Conservation (phyloP, 2,329 filamentous ascomycete species). For the Scytalidium sp. region DNA sequence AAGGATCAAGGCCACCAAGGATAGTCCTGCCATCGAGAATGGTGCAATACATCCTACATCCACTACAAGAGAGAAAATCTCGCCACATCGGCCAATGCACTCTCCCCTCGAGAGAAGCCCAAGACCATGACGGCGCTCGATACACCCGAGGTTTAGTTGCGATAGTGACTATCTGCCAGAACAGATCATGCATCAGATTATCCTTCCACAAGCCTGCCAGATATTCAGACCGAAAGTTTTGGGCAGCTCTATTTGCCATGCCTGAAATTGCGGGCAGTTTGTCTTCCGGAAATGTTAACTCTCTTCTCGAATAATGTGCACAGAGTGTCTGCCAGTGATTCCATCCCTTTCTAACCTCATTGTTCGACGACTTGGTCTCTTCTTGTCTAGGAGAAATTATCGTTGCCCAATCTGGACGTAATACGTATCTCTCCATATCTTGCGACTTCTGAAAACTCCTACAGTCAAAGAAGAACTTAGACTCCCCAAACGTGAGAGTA, state of each 20-base stretch:
- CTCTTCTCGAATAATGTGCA: conserved; percentile 7
- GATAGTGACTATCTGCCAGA: conserved; percentile 3
- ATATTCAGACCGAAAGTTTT: conserved; percentile 4
- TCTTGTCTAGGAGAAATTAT: background rate
- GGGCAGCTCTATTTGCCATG: conserved; percentile 7
- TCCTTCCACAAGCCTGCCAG: conserved; percentile 10
- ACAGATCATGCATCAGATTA: conserved; percentile 8
- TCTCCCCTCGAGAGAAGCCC: conserved; percentile 10
- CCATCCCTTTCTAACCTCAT: background rate
- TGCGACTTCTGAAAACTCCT: conserved; percentile 5
- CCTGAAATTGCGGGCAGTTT: conserved; percentile 13
- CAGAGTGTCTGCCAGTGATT: conserved; percentile 11
- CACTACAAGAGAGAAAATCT: background rate
- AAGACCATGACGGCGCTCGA: conserved; percentile 14
- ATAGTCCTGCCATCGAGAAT: conserved; percentile 10
- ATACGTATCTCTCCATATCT: conserved; percentile 2
- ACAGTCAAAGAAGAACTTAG: conserved; percentile 15
- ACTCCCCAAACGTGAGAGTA: conserved; percentile 12
- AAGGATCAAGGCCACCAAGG: conserved; percentile 8
- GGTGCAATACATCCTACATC: conserved; percentile 4
- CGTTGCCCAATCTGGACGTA: conserved; percentile 6
- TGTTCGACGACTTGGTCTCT: background rate
- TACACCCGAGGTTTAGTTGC: background rate
- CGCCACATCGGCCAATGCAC: conserved; percentile 6
- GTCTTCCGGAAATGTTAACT: conserved; percentile 9